phyloP scores from a whole-genome alignment of 2,329 filamentous ascomycete genomes.

The Emmonsiellopsis sp. region DNA sequence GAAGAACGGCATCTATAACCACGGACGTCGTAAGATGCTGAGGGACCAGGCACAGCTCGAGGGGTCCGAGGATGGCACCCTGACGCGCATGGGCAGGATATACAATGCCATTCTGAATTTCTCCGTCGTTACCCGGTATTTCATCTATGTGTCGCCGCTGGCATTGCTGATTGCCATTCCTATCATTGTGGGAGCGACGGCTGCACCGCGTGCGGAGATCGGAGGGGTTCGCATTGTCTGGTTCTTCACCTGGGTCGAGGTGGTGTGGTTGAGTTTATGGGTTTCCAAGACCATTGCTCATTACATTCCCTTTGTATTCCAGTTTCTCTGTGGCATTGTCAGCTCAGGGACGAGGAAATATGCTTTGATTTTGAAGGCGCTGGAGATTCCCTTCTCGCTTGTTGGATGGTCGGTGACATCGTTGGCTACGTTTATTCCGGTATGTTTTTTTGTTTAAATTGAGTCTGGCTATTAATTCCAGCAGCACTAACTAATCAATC shows the following conservation, averaged over 20 bases:
- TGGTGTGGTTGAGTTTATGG: constrained; percentile 57
- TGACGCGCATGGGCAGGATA: constrained; percentile 51
- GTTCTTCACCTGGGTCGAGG: constrained; percentile 58
- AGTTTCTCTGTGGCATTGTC: constrained; percentile 53
- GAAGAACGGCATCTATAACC: constrained; percentile 20
- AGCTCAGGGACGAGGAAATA: constrained; percentile 58
- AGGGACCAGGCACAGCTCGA: constrained; percentile 22
- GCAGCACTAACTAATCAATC: constrained; percentile 4
- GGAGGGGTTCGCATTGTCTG: constrained; percentile 49
- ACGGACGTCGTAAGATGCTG: constrained; percentile 27
- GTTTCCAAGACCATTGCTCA: constrained; percentile 51
- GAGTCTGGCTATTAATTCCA: not conserved
- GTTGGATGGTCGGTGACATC: constrained; percentile 53
- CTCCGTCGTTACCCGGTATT: constrained; percentile 54
- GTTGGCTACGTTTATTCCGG: constrained; percentile 50
- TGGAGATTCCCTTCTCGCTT: constrained; percentile 54
- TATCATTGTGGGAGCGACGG: constrained; percentile 53
- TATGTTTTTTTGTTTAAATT: constrained; percentile 19
- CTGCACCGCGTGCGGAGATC: constrained; percentile 39
- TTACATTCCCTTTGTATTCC: constrained; percentile 51
- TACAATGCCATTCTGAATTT: constrained; percentile 55
- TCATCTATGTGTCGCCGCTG: constrained; percentile 53
- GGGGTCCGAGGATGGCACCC: constrained; percentile 43
- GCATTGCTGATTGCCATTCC: constrained; percentile 52
- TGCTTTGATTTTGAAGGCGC: constrained; percentile 46